Conservation (phyloP, 2,329 filamentous ascomycete genomes). For the Blastomyces silverae region DNA sequence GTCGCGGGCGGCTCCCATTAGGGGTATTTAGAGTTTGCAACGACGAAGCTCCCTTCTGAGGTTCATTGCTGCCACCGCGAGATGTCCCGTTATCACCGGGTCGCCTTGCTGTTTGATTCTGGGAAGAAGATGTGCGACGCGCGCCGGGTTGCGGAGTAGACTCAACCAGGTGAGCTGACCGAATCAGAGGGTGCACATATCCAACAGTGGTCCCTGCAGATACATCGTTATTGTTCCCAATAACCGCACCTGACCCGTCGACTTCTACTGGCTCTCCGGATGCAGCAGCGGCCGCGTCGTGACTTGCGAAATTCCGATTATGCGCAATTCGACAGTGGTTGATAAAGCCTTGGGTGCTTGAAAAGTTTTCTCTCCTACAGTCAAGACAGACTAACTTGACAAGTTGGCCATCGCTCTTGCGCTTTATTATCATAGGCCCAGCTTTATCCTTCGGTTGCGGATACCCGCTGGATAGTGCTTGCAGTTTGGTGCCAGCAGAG, state of each 20-base stretch:
- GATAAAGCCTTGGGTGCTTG: conserved; percentile 97
- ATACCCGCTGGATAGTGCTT: conserved; percentile 64
- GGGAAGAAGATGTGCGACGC: conserved; percentile 21
- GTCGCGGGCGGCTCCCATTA: conserved; percentile 1
- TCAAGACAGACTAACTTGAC: conserved; percentile 88
- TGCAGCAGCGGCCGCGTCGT: conserved; percentile 84
- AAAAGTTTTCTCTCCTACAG: conserved; percentile 85
- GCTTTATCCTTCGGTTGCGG: conserved; percentile 70
- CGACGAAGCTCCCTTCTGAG: conserved; percentile 15
- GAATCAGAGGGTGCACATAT: conserved; percentile 57
- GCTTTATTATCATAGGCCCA: conserved; percentile 75
- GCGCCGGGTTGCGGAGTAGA: conserved; percentile 25
- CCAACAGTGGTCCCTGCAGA: conserved; percentile 38
- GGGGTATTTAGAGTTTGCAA: conserved; percentile 1
- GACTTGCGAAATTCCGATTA: conserved; percentile 86
- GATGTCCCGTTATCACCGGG: background rate
- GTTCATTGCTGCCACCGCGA: conserved; percentile 18
- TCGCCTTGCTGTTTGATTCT: conserved; percentile 18
- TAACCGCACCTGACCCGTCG: conserved; percentile 50
- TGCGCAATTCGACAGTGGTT: conserved; percentile 98
- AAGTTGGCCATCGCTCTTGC: conserved; percentile 70
- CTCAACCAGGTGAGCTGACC: conserved; percentile 46
- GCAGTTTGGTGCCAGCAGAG: conserved; percentile 57
- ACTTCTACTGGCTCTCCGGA: conserved; percentile 77
- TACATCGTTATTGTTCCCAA: conserved; percentile 36